Conservation (phyloP, 2,329 filamentous ascomycete genomes). For the Periconia sp. region DNA sequence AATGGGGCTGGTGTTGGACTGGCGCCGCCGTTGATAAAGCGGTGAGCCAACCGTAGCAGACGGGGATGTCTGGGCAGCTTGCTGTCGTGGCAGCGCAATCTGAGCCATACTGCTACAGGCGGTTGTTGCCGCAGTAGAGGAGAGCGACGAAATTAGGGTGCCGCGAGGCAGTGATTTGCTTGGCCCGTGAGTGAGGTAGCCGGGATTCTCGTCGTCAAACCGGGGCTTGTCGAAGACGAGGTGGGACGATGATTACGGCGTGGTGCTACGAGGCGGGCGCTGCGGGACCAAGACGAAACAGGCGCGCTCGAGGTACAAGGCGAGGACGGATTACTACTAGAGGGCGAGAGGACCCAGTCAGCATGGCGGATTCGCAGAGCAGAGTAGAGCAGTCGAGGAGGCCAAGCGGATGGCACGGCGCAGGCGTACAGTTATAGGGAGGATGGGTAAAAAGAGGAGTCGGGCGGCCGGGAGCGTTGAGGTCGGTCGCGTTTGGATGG, state of each 20-base stretch:
- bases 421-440: slow-evolving; percentile 28
- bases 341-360: slow-evolving; percentile 25
- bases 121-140: slow-evolving; percentile 22
- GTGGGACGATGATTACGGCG: slow-evolving; percentile 24
- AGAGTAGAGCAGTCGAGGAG: slow-evolving; percentile 13
- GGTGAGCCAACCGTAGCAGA: slow-evolving; percentile 36
- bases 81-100: slow-evolving; percentile 44
- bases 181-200: slow-evolving; percentile 23
- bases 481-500: not conserved
- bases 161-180: slow-evolving; percentile 24
- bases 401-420: slow-evolving; percentile 1
- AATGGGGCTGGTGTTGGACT: slow-evolving; percentile 36
- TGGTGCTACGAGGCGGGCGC: slow-evolving; percentile 35
- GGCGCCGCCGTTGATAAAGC: slow-evolving; percentile 39
- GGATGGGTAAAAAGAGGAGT: not conserved
- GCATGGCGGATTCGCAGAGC: slow-evolving; percentile 28
- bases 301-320: slow-evolving; percentile 40
- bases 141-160: slow-evolving; percentile 32
- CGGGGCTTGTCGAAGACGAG: slow-evolving; percentile 17
- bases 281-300: slow-evolving; percentile 42
- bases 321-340: slow-evolving; percentile 35
- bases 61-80: slow-evolving; percentile 35
- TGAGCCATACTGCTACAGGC: slow-evolving; percentile 38
- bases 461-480: not conserved
- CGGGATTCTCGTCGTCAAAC: slow-evolving; percentile 22